Base-by-base conservation (phyloP, 2,329 filamentous ascomycete species). In the Aspergillus sp. region DNA sequence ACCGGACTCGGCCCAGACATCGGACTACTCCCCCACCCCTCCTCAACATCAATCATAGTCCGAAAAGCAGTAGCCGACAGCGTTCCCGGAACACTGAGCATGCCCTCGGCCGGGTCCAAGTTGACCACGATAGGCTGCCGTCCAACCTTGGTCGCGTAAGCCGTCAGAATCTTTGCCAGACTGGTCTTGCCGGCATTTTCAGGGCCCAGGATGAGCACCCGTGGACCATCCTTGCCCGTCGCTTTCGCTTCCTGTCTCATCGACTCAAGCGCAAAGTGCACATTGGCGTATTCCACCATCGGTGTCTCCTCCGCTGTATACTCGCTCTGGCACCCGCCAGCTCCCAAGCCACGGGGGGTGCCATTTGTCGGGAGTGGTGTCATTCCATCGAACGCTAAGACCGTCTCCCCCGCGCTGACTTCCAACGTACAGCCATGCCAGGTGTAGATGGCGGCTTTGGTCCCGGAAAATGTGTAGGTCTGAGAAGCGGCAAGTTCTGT, bases 381-480 rank as follows among this genome's bases (percentile, higher is more conserved):
- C 13, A 63, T 51, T 10, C 61, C 60, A 42, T 66, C 64, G 0
- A 59, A 44, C 0, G 51, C 48, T 4, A 52, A 75, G 43, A 71
- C 65, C 37, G 78, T 72, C 40, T 77, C 76, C 8, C 72, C 70
- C 2, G 84, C 83, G 35, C 76, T 81, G 46, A 96, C 76, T 66
- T 96, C 88, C 48, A 98, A 72, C 42, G 82, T 82, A 68, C 90
- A 96, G 57, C 93, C 91, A 60, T 91, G 83, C 85, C 89, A 95
- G 40, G 90, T 95, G 66, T 88, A 88, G 59, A 98, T 85, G 48
- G 91, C 90, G 45, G 87, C 86, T 71, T 94, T 94, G 54, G 79
- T 80, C 44, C 88, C 87, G 37, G 79, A 78, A 67, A 98, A 91
- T 29, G 77, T 83, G 71, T 97, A 97, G 7, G 80, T 77, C 40